A percentile compares a stretch with the other conserved stretches of the same genome.
phyloP scores from a whole-genome alignment of 2,329 filamentous ascomycete species.

The Trichoderma brevicompactum region DNA sequence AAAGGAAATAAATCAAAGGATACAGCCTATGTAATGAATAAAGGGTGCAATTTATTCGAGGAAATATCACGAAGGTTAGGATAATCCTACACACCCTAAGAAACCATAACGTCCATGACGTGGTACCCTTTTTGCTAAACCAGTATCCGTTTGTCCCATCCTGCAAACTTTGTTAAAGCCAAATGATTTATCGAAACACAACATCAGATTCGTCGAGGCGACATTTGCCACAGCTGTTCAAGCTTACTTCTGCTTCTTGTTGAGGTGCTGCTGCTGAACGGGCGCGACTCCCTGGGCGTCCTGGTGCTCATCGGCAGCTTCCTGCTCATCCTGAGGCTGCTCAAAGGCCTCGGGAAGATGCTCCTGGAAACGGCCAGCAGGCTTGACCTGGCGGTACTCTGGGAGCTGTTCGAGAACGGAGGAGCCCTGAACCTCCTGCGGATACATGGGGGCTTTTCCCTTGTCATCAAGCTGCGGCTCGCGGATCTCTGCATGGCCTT shows the following conservation, averaged over 20 bases:
- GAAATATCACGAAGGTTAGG: not conserved
- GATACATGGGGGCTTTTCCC: not conserved
- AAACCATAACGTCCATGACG: not conserved
- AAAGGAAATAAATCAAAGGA: not conserved
- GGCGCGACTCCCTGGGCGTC: not conserved
- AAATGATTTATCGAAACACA: not conserved
- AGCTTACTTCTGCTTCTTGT: not conserved
- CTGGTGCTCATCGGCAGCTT: not conserved
- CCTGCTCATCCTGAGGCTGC: not conserved
- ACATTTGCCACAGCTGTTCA: not conserved
- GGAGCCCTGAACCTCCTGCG: not conserved
- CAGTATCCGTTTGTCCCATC: not conserved
- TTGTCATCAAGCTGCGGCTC: slow-evolving; percentile 6
- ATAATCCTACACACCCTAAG: slow-evolving; percentile 8
- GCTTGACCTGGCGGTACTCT: not conserved
- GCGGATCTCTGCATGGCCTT: not conserved
- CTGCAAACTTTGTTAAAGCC: slow-evolving; percentile 11
- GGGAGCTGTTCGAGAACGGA: not conserved
- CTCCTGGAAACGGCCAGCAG: not conserved
- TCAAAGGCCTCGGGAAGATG: slow-evolving; percentile 1
- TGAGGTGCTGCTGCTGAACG: not conserved
- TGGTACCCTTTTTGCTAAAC: not conserved
- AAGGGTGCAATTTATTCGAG: not conserved
- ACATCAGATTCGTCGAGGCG: not conserved
- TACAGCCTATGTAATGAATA: not conserved